Conservation (phyloP, 805 yeast species). For the Schizosaccharomyces octosporus region DNA sequence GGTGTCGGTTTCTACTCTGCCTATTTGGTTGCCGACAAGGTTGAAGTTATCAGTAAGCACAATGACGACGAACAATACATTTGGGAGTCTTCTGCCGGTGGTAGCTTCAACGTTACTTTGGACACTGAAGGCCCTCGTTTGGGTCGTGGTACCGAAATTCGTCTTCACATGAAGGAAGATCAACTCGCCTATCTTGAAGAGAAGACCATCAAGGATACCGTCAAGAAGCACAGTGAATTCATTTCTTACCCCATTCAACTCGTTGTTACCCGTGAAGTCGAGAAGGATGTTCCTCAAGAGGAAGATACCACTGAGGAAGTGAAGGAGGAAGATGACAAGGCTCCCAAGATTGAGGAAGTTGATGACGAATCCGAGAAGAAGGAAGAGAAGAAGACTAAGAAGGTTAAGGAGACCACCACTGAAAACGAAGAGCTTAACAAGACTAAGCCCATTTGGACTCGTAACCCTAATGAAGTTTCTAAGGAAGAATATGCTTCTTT, state of each 20-base stretch:
- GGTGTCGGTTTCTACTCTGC: constrained; percentile 99
- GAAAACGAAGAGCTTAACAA: constrained; percentile 97
- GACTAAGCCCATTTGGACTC: constrained; percentile 97
- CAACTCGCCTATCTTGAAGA: constrained; percentile 97
- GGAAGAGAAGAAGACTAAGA: constrained; percentile 55
- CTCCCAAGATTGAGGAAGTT: constrained; percentile 52
- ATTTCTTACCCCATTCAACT: constrained; percentile 97
- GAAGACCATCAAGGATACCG: constrained; percentile 97
- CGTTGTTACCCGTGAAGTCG: constrained; percentile 94
- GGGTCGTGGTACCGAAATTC: constrained; percentile 83
- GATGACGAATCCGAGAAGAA: constrained; percentile 47
- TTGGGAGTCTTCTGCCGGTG: constrained; percentile 99
- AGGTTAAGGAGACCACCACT: constrained; percentile 72
- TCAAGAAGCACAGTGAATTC: constrained; percentile 97
- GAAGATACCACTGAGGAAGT: constrained; percentile 32
- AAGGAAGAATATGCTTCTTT: constrained; percentile 97
- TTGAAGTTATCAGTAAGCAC: constrained; percentile 93
- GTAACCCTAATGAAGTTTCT: constrained; percentile 91
- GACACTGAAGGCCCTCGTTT: constrained; percentile 46
- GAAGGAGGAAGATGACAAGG: constrained; percentile 43
- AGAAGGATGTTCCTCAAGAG: constrained; percentile 81
- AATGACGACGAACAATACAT: constrained; percentile 98
- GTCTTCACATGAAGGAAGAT: constrained; percentile 94
- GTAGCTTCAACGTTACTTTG: constrained; percentile 86
- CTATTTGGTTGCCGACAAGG: constrained; percentile 96